A percentile compares a stretch with the other conserved stretches of the same genome.
These are phyloP conservation scores for Penicillium sp. DNA, from an alignment of 2,329 filamentous ascomycete genomes.

Conservation along the genomic window DNA sequence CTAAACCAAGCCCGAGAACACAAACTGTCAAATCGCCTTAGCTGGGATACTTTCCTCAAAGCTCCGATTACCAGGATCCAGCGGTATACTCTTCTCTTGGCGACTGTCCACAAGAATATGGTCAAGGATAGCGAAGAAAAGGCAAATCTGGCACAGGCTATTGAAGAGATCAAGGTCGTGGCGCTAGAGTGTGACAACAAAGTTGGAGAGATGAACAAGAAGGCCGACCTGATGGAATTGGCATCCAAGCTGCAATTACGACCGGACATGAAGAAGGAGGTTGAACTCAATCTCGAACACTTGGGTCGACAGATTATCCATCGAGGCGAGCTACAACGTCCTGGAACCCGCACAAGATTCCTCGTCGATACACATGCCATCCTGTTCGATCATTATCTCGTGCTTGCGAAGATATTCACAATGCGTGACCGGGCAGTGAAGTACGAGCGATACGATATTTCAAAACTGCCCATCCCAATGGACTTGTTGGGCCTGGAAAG, in stretches of 20 bases:
- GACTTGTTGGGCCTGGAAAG: slow-evolving; percentile 86
- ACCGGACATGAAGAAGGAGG: slow-evolving; percentile 71
- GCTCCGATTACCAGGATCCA: slow-evolving; percentile 86
- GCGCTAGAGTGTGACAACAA: slow-evolving; percentile 84
- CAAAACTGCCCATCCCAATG: slow-evolving; percentile 92
- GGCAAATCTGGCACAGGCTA: slow-evolving; percentile 68
- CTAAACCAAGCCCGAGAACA: slow-evolving; percentile 70
- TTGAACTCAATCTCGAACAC: slow-evolving; percentile 82
- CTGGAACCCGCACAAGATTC: slow-evolving; percentile 77
- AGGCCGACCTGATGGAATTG: slow-evolving; percentile 79
- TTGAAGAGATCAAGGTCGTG: slow-evolving; percentile 83
- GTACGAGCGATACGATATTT: slow-evolving; percentile 81
- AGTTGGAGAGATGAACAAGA: slow-evolving; percentile 84
- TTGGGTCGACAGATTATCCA: slow-evolving; percentile 84
- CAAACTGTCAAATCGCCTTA: slow-evolving; percentile 69
- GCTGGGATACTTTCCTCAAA: slow-evolving; percentile 92
- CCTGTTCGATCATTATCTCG: slow-evolving; percentile 92
- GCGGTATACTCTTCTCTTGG: slow-evolving; percentile 73
- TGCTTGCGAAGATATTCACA: slow-evolving; percentile 71
- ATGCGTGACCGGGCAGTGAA: slow-evolving; percentile 63
- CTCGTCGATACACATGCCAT: slow-evolving; percentile 92
- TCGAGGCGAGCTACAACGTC: slow-evolving; percentile 78
- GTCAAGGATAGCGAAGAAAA: slow-evolving; percentile 80
- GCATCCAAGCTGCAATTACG: slow-evolving; percentile 73
- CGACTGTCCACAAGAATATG: slow-evolving; percentile 77